These are phyloP conservation scores for Spathaspora passalidarum DNA, from an alignment of 805 yeast genomes.

Conservation along the genomic window DNA sequence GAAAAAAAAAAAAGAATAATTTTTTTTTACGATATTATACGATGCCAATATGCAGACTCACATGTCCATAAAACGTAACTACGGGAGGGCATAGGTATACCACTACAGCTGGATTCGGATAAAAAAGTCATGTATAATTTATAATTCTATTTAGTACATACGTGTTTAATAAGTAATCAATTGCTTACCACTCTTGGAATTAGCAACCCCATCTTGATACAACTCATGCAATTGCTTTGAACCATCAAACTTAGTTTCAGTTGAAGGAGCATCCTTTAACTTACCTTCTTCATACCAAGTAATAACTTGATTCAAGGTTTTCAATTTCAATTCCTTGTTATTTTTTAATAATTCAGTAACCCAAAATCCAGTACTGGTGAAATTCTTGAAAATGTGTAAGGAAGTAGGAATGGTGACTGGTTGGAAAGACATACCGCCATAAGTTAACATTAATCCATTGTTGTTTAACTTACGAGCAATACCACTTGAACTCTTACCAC, in stretches of 20 bases:
- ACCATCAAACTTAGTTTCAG: conserved; percentile 22
- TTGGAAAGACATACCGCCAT: conserved; percentile 97
- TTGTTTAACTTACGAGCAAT: conserved; percentile 77
- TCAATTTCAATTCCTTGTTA: conserved; percentile 31
- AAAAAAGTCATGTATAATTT: too few species aligned
- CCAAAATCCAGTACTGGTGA: conserved; percentile 91
- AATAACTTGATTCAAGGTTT: conserved; percentile 35
- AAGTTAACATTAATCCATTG: conserved; percentile 79
- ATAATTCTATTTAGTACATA: too few species aligned
- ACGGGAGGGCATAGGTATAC: too few species aligned
- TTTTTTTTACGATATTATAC: background rate
- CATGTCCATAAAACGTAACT: too few species aligned
- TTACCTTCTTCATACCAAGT: conserved; percentile 42
- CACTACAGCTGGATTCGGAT: too few species aligned
- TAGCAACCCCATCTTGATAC: conserved; percentile 27
- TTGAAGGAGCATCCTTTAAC: conserved; percentile 36
- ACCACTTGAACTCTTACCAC: conserved; percentile 81
- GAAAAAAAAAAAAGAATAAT: background rate
- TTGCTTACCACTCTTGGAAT: conserved; percentile 39
- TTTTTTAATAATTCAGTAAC: conserved; percentile 53
- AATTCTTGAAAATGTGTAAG: conserved; percentile 82
- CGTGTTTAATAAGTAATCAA: conserved; percentile 20
- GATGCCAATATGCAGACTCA: too few species aligned
- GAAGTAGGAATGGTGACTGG: conserved; percentile 93
- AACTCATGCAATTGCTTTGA: conserved; percentile 24